These are phyloP conservation scores for Chloranthus sessilifolius DNA, from an alignment of 164 flowering plant species.

Conservation along the genomic window DNA sequence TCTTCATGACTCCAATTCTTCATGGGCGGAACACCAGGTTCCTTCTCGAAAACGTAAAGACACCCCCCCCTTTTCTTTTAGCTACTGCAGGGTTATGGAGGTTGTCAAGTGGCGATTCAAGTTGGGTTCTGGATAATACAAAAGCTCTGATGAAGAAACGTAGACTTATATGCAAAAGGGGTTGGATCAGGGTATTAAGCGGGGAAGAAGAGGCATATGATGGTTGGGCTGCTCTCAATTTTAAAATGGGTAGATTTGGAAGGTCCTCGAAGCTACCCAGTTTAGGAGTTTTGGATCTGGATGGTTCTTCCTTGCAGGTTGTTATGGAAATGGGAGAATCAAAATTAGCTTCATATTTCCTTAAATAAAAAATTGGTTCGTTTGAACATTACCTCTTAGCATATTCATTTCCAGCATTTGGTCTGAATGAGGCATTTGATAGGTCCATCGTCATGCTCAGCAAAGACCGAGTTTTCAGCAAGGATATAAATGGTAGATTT, in stretches of 20 bases:
- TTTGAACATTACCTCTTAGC: constrained; percentile 40
- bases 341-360: constrained; percentile 18
- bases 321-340: constrained; percentile 34
- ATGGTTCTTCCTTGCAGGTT: constrained; percentile 76
- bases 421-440: constrained; percentile 65
- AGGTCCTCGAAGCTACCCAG: constrained; percentile 26
- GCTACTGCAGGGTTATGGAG: constrained; percentile 59
- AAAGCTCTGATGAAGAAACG: constrained; percentile 45
- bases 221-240: constrained; percentile 71
- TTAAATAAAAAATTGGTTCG: constrained; percentile 39
- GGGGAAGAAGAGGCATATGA: constrained; percentile 76
- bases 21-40: constrained; percentile 43
- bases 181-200: constrained; percentile 53
- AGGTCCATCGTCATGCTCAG: constrained; percentile 43
- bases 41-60: constrained; percentile 35
- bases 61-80: constrained; percentile 47
- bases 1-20: constrained; percentile 52
- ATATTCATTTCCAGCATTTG: constrained; percentile 57
- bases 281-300: constrained; percentile 65
- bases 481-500: constrained; percentile 12
- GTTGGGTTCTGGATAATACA: constrained; percentile 38
- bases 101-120: constrained; percentile 32
- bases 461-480: constrained; percentile 16
- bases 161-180: constrained; percentile 27
- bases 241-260: constrained; percentile 38